A percentile compares a stretch with the other conserved stretches of the same genome.
Conservation (phyloP, 148 eudicot species). For the Rhododendron molle region DNA sequence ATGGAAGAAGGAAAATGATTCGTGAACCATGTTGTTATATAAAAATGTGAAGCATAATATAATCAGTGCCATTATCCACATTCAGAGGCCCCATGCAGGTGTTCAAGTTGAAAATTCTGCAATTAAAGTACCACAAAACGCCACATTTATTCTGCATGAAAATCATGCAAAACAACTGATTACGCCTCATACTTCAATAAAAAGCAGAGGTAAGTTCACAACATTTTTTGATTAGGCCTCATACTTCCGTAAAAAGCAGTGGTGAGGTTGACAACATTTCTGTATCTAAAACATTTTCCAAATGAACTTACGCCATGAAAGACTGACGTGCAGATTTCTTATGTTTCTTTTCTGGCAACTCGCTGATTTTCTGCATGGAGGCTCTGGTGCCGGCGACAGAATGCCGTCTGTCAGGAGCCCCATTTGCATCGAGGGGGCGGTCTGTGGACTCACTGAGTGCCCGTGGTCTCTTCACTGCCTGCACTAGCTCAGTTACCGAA, state of each 20-base stretch:
- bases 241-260: not conserved
- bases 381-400: constrained; percentile 41
- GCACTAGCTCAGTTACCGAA: constrained; percentile 82
- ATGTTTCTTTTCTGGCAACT: constrained; percentile 66
- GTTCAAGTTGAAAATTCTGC: not conserved
- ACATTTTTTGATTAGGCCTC: not conserved
- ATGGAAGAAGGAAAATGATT: not conserved
- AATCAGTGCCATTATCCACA: not conserved
- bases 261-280: not conserved
- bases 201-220: not conserved
- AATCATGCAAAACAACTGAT: not conserved
- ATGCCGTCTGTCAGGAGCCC: constrained; percentile 50
- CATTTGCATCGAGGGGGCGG: constrained; percentile 45
- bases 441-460: constrained; percentile 75
- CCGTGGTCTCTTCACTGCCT: constrained; percentile 82
- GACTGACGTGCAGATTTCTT: constrained; percentile 55
- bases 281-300: not conserved
- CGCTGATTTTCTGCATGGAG: constrained; percentile 66
- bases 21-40: not conserved
- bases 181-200: not conserved
- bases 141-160: not conserved
- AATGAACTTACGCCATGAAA: constrained; percentile 64
- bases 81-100: not conserved
- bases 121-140: not conserved
- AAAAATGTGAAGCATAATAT: not conserved